Evolutionary conservation across 176 grass and related monocot species (phyloP), one percentile per base, ranked within the genome.

Genomic region (Puccinellia tenuiflora): DNA sequence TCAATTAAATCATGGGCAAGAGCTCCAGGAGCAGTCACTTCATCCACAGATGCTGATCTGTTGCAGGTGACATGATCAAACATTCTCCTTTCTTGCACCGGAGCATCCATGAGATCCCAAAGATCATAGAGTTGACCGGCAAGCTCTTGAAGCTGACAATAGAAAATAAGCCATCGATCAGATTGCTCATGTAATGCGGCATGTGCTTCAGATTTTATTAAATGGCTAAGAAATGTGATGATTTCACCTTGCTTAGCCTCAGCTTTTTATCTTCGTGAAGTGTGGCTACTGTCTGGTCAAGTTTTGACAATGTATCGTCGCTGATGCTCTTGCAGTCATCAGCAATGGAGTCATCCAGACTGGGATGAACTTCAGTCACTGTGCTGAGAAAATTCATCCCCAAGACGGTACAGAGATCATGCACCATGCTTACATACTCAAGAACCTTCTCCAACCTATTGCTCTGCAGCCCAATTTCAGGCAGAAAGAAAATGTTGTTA

Each of bases 81-180:
- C 85, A 94, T 86, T 33, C 46, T 87, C 84, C 88, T 88, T 90
- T 99, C 93, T 91, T 94, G 89, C 73, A 72, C 62, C 15, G 91
- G 91, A 39, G 93, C 94, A 76, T 96, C 97, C 97, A 99, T 99
- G 77, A 99, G 93, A 90, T 99, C 92, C 97, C 97, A 99, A 76
- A 99, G 91, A 88, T 99, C 97, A 81, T 87, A 90, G 21, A 99
- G 97, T 83, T 99, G 91, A 77, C 84, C 73, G 50, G 91, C 97
- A 35, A 99, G 89, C 75, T 94, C 97, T 99, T 99, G 97, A 92
- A 99, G 91, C 97, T 99, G 83, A 46, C 26, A 79, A 80, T 71
- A 72, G 46, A 52, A 79, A 78, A 38, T 12, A 45, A 64, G 21
- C 21, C 38, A 73, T 11, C 31, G 46, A 89, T 83, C 40, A 77